Evolutionary conservation across 2,329 filamentous ascomycete species (phyloP).

Genomic region (Sporothrix sp.): DNA sequence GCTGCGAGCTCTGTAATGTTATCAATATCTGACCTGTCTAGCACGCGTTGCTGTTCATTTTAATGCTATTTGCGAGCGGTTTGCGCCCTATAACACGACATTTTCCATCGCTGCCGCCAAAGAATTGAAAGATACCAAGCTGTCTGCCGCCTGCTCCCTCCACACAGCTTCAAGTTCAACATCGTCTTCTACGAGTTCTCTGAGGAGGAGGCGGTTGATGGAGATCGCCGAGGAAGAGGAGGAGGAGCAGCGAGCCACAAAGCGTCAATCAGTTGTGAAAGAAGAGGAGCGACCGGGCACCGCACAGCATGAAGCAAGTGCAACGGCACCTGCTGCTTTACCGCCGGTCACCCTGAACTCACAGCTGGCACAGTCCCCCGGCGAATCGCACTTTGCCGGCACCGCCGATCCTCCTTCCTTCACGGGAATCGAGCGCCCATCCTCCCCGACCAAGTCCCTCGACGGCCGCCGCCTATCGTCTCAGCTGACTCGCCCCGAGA

Average conservation of each 20-base stretch:
- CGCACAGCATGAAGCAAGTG: conserved; percentile 21
- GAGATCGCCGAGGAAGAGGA: conserved; percentile 93
- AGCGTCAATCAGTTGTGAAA: conserved; percentile 46
- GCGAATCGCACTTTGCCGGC: conserved; percentile 40
- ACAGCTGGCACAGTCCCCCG: conserved; percentile 40
- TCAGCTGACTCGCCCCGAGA: conserved; percentile 42
- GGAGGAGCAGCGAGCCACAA: conserved; percentile 46
- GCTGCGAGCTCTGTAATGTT: too few relatives aligned
- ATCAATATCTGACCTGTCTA: too few relatives aligned
- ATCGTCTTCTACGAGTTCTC: conserved; percentile 73
- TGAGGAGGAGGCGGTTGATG: conserved; percentile 66
- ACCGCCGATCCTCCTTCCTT: conserved; percentile 32
- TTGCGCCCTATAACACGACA: conserved; percentile 77
- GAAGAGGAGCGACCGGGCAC: conserved; percentile 32
- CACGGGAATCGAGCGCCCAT: conserved; percentile 25
- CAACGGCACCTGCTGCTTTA: conserved; percentile 18
- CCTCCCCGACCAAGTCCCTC: conserved; percentile 37
- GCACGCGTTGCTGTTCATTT: conserved; percentile 73
- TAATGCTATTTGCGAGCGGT: conserved; percentile 56
- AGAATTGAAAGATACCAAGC: conserved; percentile 76
- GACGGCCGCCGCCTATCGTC: conserved; percentile 40
- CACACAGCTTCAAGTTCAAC: conserved; percentile 81
- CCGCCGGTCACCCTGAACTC: conserved; percentile 41
- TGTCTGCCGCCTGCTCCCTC: conserved; percentile 80
- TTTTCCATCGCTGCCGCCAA: conserved; percentile 66